Evolutionary conservation across 1,284 basidiomycete species (phyloP), one percentile per base, ranked within the genome.

Genomic region (Anthracocystis walkeri): DNA sequence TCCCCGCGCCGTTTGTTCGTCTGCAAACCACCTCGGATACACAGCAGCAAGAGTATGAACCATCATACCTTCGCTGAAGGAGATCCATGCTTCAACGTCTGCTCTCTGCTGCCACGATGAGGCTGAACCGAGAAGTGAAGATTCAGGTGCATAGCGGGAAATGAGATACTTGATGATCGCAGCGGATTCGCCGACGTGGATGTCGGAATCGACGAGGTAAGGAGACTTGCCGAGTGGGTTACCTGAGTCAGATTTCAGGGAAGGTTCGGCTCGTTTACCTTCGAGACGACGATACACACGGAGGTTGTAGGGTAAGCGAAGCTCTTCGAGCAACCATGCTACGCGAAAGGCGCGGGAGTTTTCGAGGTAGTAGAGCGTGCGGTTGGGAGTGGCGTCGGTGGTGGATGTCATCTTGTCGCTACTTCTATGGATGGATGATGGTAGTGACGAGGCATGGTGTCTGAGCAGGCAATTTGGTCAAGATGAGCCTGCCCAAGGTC

Each of bases 271-370:
- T 27, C 58, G 52, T 44, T 72, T 72, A 42, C 69, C 70, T 23
- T 67, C 53, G 35, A 73, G 44, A 1, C 70, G 64, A 2, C 11
- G 11, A 18, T 64, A 73, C 4, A 57, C 51, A 12, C 42, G 48
- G 14, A 68, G 58, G n/a, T 38, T 25, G 41, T 68, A 73, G 7
- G 46, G 57, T 3, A 68, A 58, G 8, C 38, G 31, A 45, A 73
- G 70, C 35, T 73, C 57, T 48, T 73, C 70, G n/a, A 73, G 40
- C 0, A 54, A 16, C 70, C 71, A 68, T 1, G 71, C 61, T 2
- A 61, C 58, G 14, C 65, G 71, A 12, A 74, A 65, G 12, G 71
- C 65, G 11, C 71, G 65, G n/a, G 71, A 74, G 44, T 68, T 60
- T 40, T 74, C 57, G 11, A 74, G 62, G 29, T 61, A 74, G 65